Base-by-base conservation (phyloP, 352 stramenopile genomes). In the Phytophthora macrochlamydospora region DNA sequence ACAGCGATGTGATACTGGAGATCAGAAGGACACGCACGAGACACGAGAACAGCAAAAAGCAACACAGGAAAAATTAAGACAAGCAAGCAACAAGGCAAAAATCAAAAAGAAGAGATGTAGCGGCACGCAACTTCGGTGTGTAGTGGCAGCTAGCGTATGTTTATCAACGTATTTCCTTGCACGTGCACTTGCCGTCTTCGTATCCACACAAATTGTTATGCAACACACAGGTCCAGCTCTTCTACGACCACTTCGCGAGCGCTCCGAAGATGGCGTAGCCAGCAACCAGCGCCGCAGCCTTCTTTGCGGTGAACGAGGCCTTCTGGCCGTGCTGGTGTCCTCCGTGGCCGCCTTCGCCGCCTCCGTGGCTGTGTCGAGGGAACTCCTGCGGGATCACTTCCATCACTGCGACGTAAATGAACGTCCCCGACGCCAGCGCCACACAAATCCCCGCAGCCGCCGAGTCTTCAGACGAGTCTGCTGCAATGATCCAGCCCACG, bases 391-490 rank as follows among this genome's bases (percentile, higher is more conserved):
- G 85, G 48, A 94, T 90, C 13, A 94, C 85, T 51, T 94, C 85
- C 85, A 94, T 94, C 29, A 94, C 85, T 1, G 85, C 85, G 33
- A 94, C 85, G 61, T 94, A 94, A 62, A 94, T 94, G 69, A 94
- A 94, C 14, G 85, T 92, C 24, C 85, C 85, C 1, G 81, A 90
- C 2, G 85, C 83, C 5, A 93, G 71, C 30, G 85, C 85, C n/a
- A 93, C 78, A 52, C 85, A 82, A 30, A 78, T 79, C 0, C 63
- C 77, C 1, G 80, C 74, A 28, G 82, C 82, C 7, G 84, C 65
- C 33, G 73, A 78, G 35, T 84, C 71, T n/a, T 87, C 82, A 43
- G 88, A 90, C 51, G 87, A 69, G 52, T 87, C 79, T 1, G 78
- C 73, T 3, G 69, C 72, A 44, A 91, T 75, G 44, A 81, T 78